These are phyloP conservation scores for Cladosporium sp. DNA, from an alignment of 2,329 filamentous ascomycete species.

Conservation along the genomic window DNA sequence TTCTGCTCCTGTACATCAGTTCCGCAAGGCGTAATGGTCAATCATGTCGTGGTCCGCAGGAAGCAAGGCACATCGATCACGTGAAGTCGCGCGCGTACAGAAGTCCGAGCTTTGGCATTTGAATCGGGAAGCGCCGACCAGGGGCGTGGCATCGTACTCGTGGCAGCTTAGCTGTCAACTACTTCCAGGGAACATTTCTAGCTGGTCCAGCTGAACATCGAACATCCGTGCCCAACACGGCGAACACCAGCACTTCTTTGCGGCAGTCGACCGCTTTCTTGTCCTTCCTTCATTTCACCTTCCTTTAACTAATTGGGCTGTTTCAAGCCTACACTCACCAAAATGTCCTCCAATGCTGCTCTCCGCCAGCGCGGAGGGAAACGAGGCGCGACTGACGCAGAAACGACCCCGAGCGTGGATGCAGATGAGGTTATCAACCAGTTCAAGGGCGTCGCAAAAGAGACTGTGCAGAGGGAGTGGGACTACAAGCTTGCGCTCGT, in stretches of 20 bases:
- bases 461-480: slow-evolving; percentile 56
- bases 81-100: not conserved
- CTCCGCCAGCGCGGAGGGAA: slow-evolving; percentile 27
- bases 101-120: no score
- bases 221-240: slow-evolving; percentile 7
- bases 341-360: slow-evolving; percentile 17
- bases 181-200: slow-evolving; percentile 9
- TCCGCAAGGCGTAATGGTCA: not conserved
- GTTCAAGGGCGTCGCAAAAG: slow-evolving; percentile 36
- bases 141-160: not conserved
- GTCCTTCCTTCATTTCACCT: slow-evolving; percentile 15
- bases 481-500: slow-evolving; percentile 79
- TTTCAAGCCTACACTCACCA: not conserved
- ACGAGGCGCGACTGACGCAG: slow-evolving; percentile 25
- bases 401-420: slow-evolving; percentile 25
- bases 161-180: slow-evolving; percentile 13
- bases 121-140: not conserved
- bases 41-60: not conserved
- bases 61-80: slow-evolving; percentile 8
- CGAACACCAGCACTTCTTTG: slow-evolving; percentile 4
- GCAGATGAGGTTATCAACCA: slow-evolving; percentile 42
- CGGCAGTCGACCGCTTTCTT: slow-evolving; percentile 10
- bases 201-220: not conserved
- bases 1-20: not conserved
- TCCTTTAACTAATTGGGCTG: slow-evolving; percentile 7